Percentiles rank a stretch among this genome's conserved stretches.
phyloP scores from a whole-genome alignment of 345 rosid species.

The Lenwebbia sp. region DNA sequence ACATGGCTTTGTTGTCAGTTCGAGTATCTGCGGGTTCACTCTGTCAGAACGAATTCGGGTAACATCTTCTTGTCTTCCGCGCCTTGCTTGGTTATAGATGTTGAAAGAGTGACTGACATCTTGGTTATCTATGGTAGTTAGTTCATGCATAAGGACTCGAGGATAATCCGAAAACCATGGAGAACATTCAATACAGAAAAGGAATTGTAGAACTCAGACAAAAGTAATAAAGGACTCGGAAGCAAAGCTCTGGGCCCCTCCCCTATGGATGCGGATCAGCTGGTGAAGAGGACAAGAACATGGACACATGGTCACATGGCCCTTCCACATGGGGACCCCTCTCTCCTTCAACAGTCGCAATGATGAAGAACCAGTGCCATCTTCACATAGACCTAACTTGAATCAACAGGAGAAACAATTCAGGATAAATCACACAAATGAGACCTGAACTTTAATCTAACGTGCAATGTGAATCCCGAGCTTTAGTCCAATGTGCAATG shows the following conservation, averaged over 20 bases:
- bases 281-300: constrained; percentile 14
- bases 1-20: neutral
- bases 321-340: constrained; percentile 27
- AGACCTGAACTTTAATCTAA: too few relatives aligned
- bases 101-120: neutral
- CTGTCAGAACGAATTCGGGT: neutral
- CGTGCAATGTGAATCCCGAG: too few relatives aligned
- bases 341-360: neutral
- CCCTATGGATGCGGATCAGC: neutral
- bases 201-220: neutral
- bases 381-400: neutral
- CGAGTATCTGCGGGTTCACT: neutral
- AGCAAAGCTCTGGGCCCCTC: neutral
- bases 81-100: neutral
- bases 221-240: neutral
- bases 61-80: neutral
- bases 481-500: too few relatives aligned
- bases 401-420: neutral
- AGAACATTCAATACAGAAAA: neutral
- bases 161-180: neutral
- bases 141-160: neutral
- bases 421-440: too few relatives aligned
- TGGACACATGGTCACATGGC: constrained; percentile 50
- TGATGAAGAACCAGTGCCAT: neutral
- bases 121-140: neutral